phyloP scores from a whole-genome alignment of 139 green algal species.

The Picochlorum sp. region DNA sequence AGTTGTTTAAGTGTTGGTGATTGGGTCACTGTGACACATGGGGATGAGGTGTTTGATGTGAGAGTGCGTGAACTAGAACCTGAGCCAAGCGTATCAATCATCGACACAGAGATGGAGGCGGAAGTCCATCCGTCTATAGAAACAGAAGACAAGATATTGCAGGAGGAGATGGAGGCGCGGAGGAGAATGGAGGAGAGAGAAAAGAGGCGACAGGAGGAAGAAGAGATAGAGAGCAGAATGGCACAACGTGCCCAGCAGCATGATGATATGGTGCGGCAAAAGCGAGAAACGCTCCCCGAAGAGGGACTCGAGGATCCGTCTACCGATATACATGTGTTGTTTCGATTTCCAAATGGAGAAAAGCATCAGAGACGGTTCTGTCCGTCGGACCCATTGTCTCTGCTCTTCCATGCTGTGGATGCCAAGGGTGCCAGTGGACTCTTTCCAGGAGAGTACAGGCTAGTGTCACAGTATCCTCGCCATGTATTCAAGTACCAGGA shows the following conservation, averaged over 20 bases:
- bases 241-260: neutral
- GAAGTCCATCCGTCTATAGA: conserved; percentile 69
- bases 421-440: conserved; percentile 23
- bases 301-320: neutral
- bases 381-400: conserved; percentile 16
- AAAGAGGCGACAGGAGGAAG: conserved; percentile 13
- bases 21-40: conserved; percentile 41
- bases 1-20: conserved; percentile 63
- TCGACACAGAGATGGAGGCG: conserved; percentile 69
- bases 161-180: conserved; percentile 20
- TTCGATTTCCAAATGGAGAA: conserved; percentile 61
- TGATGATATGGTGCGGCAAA: neutral
- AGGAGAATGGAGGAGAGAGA: conserved; percentile 6
- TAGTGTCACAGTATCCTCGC: conserved; percentile 61
- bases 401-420: conserved; percentile 67
- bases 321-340: conserved; percentile 13
- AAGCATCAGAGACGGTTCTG: conserved; percentile 46
- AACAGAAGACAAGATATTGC: conserved; percentile 43
- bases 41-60: conserved; percentile 23
- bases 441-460: conserved; percentile 34
- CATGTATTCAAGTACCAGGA: conserved; percentile 27
- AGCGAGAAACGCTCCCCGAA: neutral
- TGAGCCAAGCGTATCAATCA: neutral
- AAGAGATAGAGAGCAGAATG: conserved; percentile 19
- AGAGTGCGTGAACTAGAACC: conserved; percentile 58